phyloP scores from a whole-genome alignment of 2,329 filamentous ascomycete species.

The Madurella fahalii region DNA sequence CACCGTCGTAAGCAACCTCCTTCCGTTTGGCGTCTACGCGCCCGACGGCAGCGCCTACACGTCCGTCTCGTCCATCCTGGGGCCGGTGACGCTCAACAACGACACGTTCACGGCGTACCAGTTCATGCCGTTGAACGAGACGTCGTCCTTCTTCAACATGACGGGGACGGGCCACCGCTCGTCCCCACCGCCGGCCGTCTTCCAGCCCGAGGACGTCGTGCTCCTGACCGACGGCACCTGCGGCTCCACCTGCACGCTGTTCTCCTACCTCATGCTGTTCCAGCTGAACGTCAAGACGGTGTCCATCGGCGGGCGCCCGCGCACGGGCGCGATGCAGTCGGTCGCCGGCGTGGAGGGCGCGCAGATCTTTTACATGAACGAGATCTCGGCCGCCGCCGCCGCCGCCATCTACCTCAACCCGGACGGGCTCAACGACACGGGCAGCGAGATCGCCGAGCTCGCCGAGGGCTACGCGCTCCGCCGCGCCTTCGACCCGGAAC shows the following conservation, averaged over 20 bases:
- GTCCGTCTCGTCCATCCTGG: slow-evolving; percentile 31
- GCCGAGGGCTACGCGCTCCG: slow-evolving; percentile 33
- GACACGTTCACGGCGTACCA: slow-evolving; percentile 47
- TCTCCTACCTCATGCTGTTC: slow-evolving; percentile 50
- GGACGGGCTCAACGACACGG: slow-evolving; percentile 3
- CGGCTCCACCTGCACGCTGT: slow-evolving; percentile 52
- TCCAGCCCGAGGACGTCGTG: slow-evolving; percentile 49
- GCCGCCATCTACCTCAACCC: slow-evolving; percentile 27
- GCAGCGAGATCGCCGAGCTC: slow-evolving; percentile 29
- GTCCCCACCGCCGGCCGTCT: slow-evolving; percentile 42
- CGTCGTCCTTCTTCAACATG: slow-evolving; percentile 36
- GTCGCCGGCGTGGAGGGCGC: slow-evolving; percentile 47
- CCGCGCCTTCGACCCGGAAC: slow-evolving; percentile 24
- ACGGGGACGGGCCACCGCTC: slow-evolving; percentile 39
- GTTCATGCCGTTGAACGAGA: slow-evolving; percentile 38
- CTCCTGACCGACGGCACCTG: slow-evolving; percentile 53
- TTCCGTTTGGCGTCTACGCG: slow-evolving; percentile 44
- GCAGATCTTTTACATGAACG: slow-evolving; percentile 32
- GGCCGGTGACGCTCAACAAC: slow-evolving; percentile 35
- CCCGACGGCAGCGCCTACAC: slow-evolving; percentile 34
- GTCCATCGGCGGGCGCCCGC: slow-evolving; percentile 44
- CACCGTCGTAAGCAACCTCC: slow-evolving; percentile 38
- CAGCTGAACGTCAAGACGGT: slow-evolving; percentile 46
- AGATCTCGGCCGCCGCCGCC: slow-evolving; percentile 28
- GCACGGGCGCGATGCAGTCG: slow-evolving; percentile 44